These are phyloP conservation scores for Chaetomiaceae sp. DNA, from an alignment of 2,329 filamentous ascomycete species.

Conservation along the genomic window DNA sequence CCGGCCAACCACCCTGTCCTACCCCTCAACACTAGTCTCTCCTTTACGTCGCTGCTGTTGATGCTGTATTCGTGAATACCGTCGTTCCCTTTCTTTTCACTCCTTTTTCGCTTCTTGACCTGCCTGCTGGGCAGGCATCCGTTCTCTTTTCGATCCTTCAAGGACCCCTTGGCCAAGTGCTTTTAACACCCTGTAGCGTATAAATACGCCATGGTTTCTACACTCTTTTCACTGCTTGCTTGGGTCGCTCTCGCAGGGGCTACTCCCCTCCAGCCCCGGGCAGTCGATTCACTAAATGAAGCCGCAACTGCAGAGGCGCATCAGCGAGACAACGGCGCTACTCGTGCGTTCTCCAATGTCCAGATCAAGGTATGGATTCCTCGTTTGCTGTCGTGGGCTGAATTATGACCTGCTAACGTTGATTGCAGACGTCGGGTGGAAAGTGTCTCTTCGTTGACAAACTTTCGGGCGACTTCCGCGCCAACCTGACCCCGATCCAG, in stretches of 20 bases:
- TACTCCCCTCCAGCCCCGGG: conserved; percentile 30
- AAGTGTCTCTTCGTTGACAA: conserved; percentile 43
- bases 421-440: conserved; percentile 36
- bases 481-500: conserved; percentile 44
- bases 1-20: conserved; percentile 3
- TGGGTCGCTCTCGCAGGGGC: conserved; percentile 28
- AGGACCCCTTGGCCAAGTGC: conserved; percentile 5
- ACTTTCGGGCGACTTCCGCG: conserved; percentile 44
- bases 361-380: conserved; percentile 33
- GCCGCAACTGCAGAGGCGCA: conserved; percentile 43
- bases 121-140: conserved; percentile 33
- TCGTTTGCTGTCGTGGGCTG: neutral
- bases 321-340: conserved; percentile 40
- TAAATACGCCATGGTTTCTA: conserved; percentile 22
- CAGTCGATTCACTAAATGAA: conserved; percentile 39
- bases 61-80: conserved; percentile 23
- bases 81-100: conserved; percentile 19
- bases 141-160: conserved; percentile 22
- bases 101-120: conserved; percentile 19
- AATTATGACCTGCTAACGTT: conserved; percentile 16
- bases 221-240: conserved; percentile 26
- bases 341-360: conserved; percentile 40
- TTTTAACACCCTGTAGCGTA: too few species aligned
- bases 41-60: conserved; percentile 4
- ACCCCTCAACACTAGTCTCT: neutral